Base-by-base conservation (phyloP, 2,329 filamentous ascomycete species). In the Cytospora schulzeri region DNA sequence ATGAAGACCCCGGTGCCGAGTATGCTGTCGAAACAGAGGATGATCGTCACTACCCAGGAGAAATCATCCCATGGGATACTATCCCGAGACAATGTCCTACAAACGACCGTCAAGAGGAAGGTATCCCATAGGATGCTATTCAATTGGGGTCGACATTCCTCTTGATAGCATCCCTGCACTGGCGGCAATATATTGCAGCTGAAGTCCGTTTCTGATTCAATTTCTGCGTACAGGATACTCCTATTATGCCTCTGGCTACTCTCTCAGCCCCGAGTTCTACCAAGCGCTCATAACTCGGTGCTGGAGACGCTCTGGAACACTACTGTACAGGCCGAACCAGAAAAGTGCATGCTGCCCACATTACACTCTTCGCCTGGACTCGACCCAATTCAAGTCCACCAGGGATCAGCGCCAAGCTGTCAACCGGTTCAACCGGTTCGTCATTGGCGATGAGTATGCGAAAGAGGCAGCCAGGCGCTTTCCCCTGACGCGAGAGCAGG, bases 291-390 rank as follows among this genome's bases (percentile, higher is more conserved):
- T 94, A 53, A 86, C 93, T 75, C 85, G 90, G 68, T 91, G 88
- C 67, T 95, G 91, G 91, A 88, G 91, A 75, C 84, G 91, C 68
- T 93, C 88, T 45, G 88, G 85, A 19, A 86, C 79, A 31, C 80
- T 92, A 11, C 79, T 95, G 57, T 95, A 95, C 76, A 87, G 91
- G 66, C 91, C 91, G 17, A 90, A 95, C 75, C 88, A 92, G 71
- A 84, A 84, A 65, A 83, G 88, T 63, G 91, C 92, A 67, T 99
- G 95, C 73, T 99, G 95, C 75, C 93, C 93, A 53, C 93, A 97
- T 73, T 98, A 94, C 75, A 93, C 91, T 1, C 88, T 95, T 61
- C 87, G 91, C 55, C 80, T 93, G 24, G 89, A 92, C 70, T 86
- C 87, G 28, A 75, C 79, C 55, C 78, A 81, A 48, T 91, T 91